Conservation (phyloP, 2,329 filamentous ascomycete genomes). For the Epichloe uncinata region DNA sequence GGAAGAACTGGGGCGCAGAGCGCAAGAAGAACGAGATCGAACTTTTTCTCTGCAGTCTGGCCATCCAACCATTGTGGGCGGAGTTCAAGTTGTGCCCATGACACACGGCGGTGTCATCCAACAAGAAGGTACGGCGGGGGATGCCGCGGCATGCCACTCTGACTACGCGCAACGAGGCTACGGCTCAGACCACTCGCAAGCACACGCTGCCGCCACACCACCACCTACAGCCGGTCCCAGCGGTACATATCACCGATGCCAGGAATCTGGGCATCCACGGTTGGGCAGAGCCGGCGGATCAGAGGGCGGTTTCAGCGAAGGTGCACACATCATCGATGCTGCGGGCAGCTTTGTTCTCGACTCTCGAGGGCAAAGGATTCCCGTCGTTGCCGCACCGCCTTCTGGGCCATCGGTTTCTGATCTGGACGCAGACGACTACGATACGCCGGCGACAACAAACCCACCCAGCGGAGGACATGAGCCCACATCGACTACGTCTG, state of each 20-base stretch:
- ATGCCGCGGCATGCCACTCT: conserved; percentile 17
- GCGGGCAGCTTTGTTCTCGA: conserved; percentile 49
- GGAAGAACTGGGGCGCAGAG: conserved; percentile 88
- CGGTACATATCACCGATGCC: conserved; percentile 14
- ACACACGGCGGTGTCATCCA: conserved; percentile 53
- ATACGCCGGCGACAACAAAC: conserved; percentile 34
- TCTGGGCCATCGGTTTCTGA: conserved; percentile 37
- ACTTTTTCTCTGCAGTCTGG: conserved; percentile 77
- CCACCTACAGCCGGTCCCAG: conserved; percentile 16
- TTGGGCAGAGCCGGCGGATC: conserved; percentile 24
- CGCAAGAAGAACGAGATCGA: conserved; percentile 84
- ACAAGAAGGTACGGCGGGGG: conserved; percentile 31
- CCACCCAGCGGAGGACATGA: conserved; percentile 23
- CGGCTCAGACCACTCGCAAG: conserved; percentile 26
- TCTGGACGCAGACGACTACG: conserved; percentile 42
- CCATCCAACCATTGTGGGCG: conserved; percentile 77
- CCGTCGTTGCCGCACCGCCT: conserved; percentile 29
- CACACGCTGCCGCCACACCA: conserved; percentile 28
- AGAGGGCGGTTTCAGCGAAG: conserved; percentile 52
- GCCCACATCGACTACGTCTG: conserved; percentile 15
- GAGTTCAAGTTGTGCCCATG: conserved; percentile 93
- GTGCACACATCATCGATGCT: conserved; percentile 56
- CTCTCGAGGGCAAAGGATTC: conserved; percentile 45
- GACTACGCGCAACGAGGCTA: conserved; percentile 18
- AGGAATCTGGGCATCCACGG: conserved; percentile 9